Percentiles rank a stretch among this genome's conserved stretches.
Conservation (phyloP, 306 rosid species). For the Phaseolus lunatus region DNA sequence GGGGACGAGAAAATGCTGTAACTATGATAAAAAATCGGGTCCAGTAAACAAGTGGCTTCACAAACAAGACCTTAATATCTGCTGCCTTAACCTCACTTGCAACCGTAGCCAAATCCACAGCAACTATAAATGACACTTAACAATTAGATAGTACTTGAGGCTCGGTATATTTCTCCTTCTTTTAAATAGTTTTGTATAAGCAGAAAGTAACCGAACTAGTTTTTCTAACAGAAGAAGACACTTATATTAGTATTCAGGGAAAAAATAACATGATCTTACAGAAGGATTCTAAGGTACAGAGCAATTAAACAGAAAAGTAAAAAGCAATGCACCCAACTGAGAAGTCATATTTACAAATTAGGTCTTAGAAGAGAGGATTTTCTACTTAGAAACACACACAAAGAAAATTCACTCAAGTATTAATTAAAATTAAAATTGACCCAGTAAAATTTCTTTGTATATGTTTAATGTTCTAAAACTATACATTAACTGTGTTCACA, state of each 20-base stretch:
- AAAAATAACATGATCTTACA: slow-evolving; percentile 25
- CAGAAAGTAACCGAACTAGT: slow-evolving; percentile 27
- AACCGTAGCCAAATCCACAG: slow-evolving; percentile 86
- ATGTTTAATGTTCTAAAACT: too few species aligned
- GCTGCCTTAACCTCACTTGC: slow-evolving; percentile 94
- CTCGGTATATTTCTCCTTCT: background rate
- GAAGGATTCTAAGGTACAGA: slow-evolving; percentile 25
- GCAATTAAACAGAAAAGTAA: slow-evolving; percentile 6
- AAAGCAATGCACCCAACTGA: background rate
- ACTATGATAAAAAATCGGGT: slow-evolving; percentile 89
- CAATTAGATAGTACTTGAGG: slow-evolving; percentile 27
- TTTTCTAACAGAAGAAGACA: slow-evolving; percentile 13
- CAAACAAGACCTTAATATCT: slow-evolving; percentile 89
- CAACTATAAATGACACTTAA: slow-evolving; percentile 64
- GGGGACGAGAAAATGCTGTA: slow-evolving; percentile 97
- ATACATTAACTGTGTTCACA: too few species aligned
- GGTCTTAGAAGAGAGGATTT: background rate
- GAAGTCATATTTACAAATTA: background rate
- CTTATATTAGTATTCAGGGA: slow-evolving; percentile 4
- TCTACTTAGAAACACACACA: background rate
- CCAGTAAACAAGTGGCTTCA: slow-evolving; percentile 98
- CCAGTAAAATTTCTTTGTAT: too few species aligned
- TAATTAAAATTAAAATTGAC: too few species aligned
- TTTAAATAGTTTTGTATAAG: slow-evolving; percentile 10
- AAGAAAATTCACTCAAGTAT: background rate